Evolutionary conservation across 2,329 filamentous ascomycete species (phyloP).

Genomic region (Sphaerulina vaccinii): DNA sequence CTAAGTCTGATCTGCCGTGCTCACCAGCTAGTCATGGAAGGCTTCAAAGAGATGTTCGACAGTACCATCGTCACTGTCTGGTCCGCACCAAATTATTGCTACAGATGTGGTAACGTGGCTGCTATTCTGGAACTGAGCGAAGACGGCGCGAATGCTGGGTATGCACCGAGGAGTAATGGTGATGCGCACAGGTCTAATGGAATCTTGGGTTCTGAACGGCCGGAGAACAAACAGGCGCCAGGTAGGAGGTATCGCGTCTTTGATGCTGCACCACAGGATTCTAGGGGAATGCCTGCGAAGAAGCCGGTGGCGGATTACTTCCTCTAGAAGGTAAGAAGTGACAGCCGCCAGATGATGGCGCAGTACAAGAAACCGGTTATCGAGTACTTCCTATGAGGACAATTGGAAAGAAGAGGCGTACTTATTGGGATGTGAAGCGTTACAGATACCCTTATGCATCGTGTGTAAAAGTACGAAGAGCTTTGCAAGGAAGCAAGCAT

Average conservation of each 20-base stretch:
- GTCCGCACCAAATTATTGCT: constrained; percentile 45
- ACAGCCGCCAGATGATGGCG: no score
- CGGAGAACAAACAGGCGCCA: constrained; percentile 60
- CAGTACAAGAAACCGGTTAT: no score
- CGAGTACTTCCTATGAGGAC: no score
- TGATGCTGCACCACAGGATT: constrained; percentile 93
- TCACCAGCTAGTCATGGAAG: constrained; percentile 98
- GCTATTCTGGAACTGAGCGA: constrained; percentile 91
- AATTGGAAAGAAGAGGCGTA: no score
- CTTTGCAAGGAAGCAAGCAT: no score
- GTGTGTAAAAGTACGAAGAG: no score
- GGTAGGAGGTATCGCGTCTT: constrained; percentile 92
- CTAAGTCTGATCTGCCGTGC: constrained; percentile 88
- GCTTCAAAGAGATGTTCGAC: constrained; percentile 99
- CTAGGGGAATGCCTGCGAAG: constrained; percentile 96
- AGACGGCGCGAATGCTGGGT: constrained; percentile 61
- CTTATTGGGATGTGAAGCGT: no score
- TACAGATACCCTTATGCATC: no score
- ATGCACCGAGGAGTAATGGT: constrained; percentile 60
- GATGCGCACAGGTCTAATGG: constrained; percentile 55
- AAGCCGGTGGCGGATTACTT: constrained; percentile 98
- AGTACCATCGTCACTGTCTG: constrained; percentile 96
- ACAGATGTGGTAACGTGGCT: constrained; percentile 61
- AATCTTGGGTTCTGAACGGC: constrained; percentile 45
- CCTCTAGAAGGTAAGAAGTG: no score